A percentile compares a stretch with the other conserved stretches of the same genome.
phyloP scores from a whole-genome alignment of 139 green algal species.

The Auxenochlorella pyrenoidosa region DNA sequence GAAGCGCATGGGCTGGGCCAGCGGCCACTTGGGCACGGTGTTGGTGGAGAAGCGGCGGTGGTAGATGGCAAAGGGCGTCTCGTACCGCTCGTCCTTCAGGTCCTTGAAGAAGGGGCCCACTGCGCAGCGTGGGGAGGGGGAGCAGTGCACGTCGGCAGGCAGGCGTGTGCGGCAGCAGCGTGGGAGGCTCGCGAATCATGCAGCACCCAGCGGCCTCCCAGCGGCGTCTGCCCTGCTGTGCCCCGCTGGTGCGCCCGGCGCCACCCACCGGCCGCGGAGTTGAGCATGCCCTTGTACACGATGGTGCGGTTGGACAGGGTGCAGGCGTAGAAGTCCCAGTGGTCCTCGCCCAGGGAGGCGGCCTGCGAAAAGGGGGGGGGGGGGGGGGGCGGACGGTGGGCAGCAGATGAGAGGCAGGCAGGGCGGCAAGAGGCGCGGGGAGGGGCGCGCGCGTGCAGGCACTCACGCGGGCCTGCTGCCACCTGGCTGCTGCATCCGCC shows the following conservation, averaged over 20 bases:
- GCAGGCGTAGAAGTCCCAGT: slow-evolving; percentile 45
- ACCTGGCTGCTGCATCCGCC: too few species aligned
- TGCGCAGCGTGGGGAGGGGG: slow-evolving; percentile 39
- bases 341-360: slow-evolving; percentile 27
- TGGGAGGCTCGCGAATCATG: too few species aligned
- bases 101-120: slow-evolving; percentile 94
- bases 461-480: too few species aligned
- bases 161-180: too few species aligned
- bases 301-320: slow-evolving; percentile 76
- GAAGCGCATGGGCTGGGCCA: slow-evolving; percentile 98
- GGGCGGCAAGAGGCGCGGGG: too few species aligned
- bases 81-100: slow-evolving; percentile 86
- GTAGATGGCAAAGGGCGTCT: slow-evolving; percentile 96
- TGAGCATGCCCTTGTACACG: slow-evolving; percentile 91
- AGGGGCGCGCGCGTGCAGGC: too few species aligned
- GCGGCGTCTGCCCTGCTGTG: too few species aligned
- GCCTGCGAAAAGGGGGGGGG: not conserved
- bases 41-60: slow-evolving; percentile 99
- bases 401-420: not conserved
- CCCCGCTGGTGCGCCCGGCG: too few species aligned
- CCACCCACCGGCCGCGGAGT: slow-evolving; percentile 53
- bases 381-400: not conserved
- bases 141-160: too few species aligned
- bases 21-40: slow-evolving; percentile 98
- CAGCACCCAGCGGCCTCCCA: not conserved